Base-by-base conservation (phyloP, 495 filamentous ascomycete genomes). In the Penicillium salamii region DNA sequence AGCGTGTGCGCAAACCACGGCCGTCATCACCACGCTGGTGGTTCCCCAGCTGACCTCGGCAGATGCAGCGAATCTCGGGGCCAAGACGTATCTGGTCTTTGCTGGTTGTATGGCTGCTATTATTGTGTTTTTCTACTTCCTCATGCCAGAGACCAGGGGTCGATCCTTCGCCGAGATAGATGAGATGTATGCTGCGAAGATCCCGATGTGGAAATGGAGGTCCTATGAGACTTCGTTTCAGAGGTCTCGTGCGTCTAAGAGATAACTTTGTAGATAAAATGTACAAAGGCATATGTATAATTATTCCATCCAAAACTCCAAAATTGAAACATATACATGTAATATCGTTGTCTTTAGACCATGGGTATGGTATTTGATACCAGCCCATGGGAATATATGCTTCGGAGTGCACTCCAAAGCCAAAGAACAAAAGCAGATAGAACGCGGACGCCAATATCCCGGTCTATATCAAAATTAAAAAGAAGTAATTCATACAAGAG, bases 91-190 rank as follows among this genome's bases (percentile, higher is more conserved):
- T 52, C 56, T 70, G 12, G 40, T 72, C 18, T 72, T 70, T 43
- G 67, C 65, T 0, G 69, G 67, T 2, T 70, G 65, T 23, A 70
- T 70, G 69, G 60, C 52, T 19, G 57, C 36, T 11, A 70, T 78
- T 37, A 63, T 76, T 20, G 52, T 77, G 1, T 81, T 74, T 60
- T 69, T 73, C 4, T 81, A 69, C 45, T 62, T 81, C 23, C 75
- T 63, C 26, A 60, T 82, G 46, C 77, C 78, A 0, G 78, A 82
- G 58, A 82, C 78, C 0, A 60, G 66, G 5, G 72, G 76, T 42
- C 62, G 78, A 28, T 79, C 75, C 1, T 67, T 79, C 26, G 75
- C 72, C 9, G 76, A 80, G 54, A 73, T 80, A 5, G 67, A 79
- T 54, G 76, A 79, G 65, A 78, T 79, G 68, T 80, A 79, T 45